Evolutionary conservation across 305 asterid genomes (phyloP).

Genomic region (Plantago coronopus): DNA sequence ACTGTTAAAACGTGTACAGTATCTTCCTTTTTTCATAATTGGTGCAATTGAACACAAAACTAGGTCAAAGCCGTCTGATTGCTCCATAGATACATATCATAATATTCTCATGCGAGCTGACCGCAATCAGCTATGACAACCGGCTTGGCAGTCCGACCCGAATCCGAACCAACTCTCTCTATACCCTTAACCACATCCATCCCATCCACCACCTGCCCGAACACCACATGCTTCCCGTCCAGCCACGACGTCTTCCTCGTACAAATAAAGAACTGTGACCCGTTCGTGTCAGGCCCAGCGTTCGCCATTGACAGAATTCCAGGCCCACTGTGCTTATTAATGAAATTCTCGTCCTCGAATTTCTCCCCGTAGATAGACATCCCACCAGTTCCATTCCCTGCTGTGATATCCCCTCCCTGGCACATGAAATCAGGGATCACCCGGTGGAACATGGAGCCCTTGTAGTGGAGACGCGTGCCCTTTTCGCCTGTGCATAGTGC

Average conservation of each 20-base stretch:
- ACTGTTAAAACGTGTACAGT: too few species aligned
- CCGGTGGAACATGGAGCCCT: slow-evolving; percentile 28
- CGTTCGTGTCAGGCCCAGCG: slow-evolving; percentile 24
- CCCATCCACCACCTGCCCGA: slow-evolving; percentile 28
- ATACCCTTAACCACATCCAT: slow-evolving; percentile 23
- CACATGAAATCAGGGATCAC: slow-evolving; percentile 33
- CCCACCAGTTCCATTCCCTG: slow-evolving; percentile 31
- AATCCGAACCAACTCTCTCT: slow-evolving; percentile 23
- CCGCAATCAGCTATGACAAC: slow-evolving; percentile 29
- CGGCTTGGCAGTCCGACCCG: slow-evolving; percentile 21
- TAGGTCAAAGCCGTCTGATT: too few species aligned
- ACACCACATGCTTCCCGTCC: slow-evolving; percentile 30
- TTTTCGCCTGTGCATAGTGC: slow-evolving; percentile 33
- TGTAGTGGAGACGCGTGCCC: slow-evolving; percentile 29
- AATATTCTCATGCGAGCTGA: neutral
- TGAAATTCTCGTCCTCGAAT: slow-evolving; percentile 29
- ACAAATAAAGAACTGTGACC: slow-evolving; percentile 29
- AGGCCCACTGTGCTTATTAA: slow-evolving; percentile 20
- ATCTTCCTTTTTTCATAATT: too few species aligned
- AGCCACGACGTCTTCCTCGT: slow-evolving; percentile 27
- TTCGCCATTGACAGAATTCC: slow-evolving; percentile 30
- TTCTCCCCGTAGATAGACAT: slow-evolving; percentile 27
- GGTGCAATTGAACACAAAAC: too few species aligned
- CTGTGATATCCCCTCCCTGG: slow-evolving; percentile 33
- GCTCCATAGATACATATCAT: too few species aligned